Base-by-base conservation (phyloP, 257 asterid species). In the Primulina huaijiensis region DNA sequence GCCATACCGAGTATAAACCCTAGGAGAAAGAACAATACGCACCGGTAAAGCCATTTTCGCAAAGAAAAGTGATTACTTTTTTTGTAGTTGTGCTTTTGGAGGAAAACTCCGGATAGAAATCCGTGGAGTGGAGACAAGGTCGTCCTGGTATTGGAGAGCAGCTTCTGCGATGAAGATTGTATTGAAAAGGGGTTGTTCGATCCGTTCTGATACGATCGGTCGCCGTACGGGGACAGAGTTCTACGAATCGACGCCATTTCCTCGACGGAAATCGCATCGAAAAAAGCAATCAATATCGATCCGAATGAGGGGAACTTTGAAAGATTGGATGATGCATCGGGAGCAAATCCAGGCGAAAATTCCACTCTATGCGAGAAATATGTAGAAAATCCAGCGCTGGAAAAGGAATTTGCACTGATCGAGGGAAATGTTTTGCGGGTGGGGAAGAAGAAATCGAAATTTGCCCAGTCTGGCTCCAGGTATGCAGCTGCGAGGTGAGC, bases 241-340 rank as follows among this genome's bases (percentile, higher is more conserved):
- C 97, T 87, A 79, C 98, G 90, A 80, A 92, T 86, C 79, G 98
- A 92, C 62, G 97, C 93, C 98, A 92, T 92, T 73, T 69, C 67
- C 34, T 52, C 74, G 64, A 66, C 57, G 35, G 61, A 72, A 77
- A 74, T 64, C 72, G 81, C 83, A 86, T 80, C 75, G 75, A 77
- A 69, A 37, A 35, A 62, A 46, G 53, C 72, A 62, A 70, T 27
- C 73, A 67, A 55, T 27, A 52, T 62, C 35, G 62, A 34, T 33
- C 33, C 70, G 43, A 76, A 35, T 59, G 73, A 72, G 43, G 30
- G 53, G 25, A 68, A 62, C 21, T 29, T n/a, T 46, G 69, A 55
- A 60, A 58, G 34, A 71, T 53, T 38, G 53, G 14, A 37, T 69
- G 63, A 60, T 31, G 50, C 4, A 0, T 29, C 40, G 38, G 59